Evolutionary conservation across 306 rosid species (phyloP), one percentile per base, ranked within the genome.

Genomic region (Citrullus amarus): DNA sequence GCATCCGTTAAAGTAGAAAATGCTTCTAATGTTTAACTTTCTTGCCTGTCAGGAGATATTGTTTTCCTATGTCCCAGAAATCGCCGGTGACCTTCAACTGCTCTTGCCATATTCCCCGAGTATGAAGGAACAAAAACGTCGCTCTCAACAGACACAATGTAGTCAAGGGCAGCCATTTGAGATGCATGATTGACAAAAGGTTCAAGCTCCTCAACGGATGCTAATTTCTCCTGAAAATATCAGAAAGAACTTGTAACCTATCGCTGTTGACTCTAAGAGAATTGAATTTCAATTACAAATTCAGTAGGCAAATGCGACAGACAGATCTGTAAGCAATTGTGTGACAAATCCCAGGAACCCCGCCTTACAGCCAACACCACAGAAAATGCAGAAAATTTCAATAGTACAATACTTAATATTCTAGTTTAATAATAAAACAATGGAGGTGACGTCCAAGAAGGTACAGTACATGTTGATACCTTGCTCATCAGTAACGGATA

Each of bases 51-150:
- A 0, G 97, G 99, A 81, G 97, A 90, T 82, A 91, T 88, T 43
- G 93, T 92, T 83, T 96, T 92, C 85, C 97, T 91, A 43, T 77
- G 92, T 44, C 98, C 91, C 70, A 91, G 98, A 90, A 87, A 89
- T 58, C 96, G 99, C 3, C 98, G 96, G 85, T 95, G 99, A 32
- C 99, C 99, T 90, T 96, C 98, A 63, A 92, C 99, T 34, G 97
- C 97, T 77, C 93, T 86, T 1, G 98, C 99, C 99, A 92, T 96
- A 85, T 96, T 96, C 73, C 99, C 99, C 7, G 97, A 94, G 87
- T 91, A 91, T 11, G 99, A 89, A 79, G 97, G 96, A 69, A 92
- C 82, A 86, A 92, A 96, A 71, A 92, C 97, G 62, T 96, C 91
- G 82, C 99, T 96, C 84, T 92, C 96, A 81, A 92, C 87, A 6